These are phyloP conservation scores for Beauveria rudraprayagi DNA, from an alignment of 2,329 filamentous ascomycete species.

Conservation along the genomic window DNA sequence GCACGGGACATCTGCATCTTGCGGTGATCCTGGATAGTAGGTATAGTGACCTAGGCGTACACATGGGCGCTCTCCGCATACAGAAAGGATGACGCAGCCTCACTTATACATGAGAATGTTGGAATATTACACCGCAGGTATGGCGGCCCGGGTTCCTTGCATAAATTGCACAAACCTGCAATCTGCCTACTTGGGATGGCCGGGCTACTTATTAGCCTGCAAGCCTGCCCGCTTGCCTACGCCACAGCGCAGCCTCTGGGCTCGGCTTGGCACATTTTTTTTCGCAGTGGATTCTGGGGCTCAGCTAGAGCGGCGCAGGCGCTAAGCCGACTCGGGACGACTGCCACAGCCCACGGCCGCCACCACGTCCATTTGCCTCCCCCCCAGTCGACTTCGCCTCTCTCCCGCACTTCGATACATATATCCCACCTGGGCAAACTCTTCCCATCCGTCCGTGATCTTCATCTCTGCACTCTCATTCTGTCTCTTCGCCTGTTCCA, in stretches of 20 bases:
- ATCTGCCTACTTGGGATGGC: too few relatives aligned
- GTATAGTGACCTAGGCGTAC: too few relatives aligned
- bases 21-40: too few relatives aligned
- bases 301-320: constrained; percentile 8
- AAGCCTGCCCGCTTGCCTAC: background rate
- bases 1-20: too few relatives aligned
- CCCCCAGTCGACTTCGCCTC: constrained; percentile 5
- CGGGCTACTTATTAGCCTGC: too few relatives aligned
- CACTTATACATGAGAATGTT: too few relatives aligned
- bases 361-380: background rate
- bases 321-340: background rate
- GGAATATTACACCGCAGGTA: too few relatives aligned
- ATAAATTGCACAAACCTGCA: constrained; percentile 2
- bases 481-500: background rate
- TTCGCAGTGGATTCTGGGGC: background rate
- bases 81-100: too few relatives aligned
- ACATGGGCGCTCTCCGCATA: too few relatives aligned
- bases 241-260: background rate
- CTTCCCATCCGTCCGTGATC: background rate
- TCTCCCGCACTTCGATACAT: constrained; percentile 4
- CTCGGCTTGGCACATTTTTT: background rate
- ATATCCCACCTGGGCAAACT: background rate
- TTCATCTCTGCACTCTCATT: background rate
- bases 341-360: background rate
- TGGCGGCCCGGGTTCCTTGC: background rate